Evolutionary conservation across 495 filamentous ascomycete genomes (phyloP), one percentile per base, ranked within the genome.

Genomic region (Echria macrotheca): DNA sequence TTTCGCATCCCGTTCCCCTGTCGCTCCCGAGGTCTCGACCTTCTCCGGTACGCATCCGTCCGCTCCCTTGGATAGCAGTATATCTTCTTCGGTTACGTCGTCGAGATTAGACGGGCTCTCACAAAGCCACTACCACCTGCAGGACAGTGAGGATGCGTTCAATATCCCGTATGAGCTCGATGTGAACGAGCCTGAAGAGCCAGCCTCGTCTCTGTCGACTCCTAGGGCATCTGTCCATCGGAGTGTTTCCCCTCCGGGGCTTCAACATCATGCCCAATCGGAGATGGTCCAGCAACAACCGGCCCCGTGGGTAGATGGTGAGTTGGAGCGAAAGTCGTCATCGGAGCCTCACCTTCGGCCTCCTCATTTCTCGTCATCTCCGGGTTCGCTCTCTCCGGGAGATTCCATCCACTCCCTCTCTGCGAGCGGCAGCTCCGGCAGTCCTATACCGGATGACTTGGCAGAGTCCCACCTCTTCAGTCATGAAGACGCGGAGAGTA

Each of bases 401-500:
- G 50, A 32, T 1, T 60, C 51, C 8, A 32, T 47, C 5, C 59
- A 53, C 22, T 67, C 67, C 7, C 48, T 23, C 23, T 54, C 63
- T 14, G 52, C 54, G 25, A 63, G 55, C 35, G 53, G 52, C 9
- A 47, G 52, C 18, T 59, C 63, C 2, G 24, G 50, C 22, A 14
- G 43, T 18, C 29, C 33, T 14, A 25, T 19, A 14, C 21, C 31
- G 9, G 77, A 78, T 23, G 78, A 84, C 46, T 75, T 87, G 12
- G 69, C 76, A 15, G 58, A 87, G 51, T 97, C 94, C 8, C 87
- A 77, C 54, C 62, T 93, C 12, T 97, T 90, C 62, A 91, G 81
- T 44, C 85, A 94, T 47, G 89, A 94, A 49, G 90, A 97, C 50
- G 93, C 93, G 0, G 85, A 91, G 57, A 97, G 93, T 66, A 85